phyloP scores from a whole-genome alignment of 148 eudicot species.

The Vaccinium darrowii region DNA sequence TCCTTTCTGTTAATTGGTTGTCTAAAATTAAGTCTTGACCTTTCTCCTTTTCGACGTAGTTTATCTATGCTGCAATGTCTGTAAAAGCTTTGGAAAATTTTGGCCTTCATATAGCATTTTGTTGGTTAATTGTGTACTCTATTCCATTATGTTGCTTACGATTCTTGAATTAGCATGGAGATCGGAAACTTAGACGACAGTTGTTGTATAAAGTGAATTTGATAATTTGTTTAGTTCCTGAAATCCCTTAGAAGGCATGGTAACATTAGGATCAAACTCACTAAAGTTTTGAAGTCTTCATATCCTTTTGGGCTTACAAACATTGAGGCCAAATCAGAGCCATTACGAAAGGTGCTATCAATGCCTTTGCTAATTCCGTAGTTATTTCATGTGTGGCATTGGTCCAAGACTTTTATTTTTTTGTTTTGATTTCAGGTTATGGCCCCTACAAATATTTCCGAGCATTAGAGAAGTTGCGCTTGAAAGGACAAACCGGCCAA shows the following conservation, averaged over 20 bases:
- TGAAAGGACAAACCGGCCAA: neutral
- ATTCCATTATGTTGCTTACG: neutral
- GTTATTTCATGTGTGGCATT: neutral
- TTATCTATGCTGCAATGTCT: neutral
- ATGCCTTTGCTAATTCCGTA: neutral
- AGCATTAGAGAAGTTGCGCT: conserved; percentile 21
- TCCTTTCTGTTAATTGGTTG: neutral
- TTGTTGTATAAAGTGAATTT: neutral
- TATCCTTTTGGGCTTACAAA: neutral
- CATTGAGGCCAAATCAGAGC: neutral
- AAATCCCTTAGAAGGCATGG: neutral
- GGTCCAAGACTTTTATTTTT: neutral
- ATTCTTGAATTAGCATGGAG: neutral
- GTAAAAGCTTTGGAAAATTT: neutral
- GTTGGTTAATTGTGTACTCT: neutral
- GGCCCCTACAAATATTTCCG: conserved; percentile 37
- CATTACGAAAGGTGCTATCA: neutral
- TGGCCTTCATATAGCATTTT: neutral
- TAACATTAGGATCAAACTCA: neutral
- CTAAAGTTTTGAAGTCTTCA: neutral
- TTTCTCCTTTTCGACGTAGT: neutral
- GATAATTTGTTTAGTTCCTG: neutral
- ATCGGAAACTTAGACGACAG: neutral
- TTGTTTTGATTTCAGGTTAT: conserved; percentile 25
- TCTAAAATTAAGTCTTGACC: neutral